Conservation (phyloP, 306 rosid species). For the Prunus kanzakura region DNA sequence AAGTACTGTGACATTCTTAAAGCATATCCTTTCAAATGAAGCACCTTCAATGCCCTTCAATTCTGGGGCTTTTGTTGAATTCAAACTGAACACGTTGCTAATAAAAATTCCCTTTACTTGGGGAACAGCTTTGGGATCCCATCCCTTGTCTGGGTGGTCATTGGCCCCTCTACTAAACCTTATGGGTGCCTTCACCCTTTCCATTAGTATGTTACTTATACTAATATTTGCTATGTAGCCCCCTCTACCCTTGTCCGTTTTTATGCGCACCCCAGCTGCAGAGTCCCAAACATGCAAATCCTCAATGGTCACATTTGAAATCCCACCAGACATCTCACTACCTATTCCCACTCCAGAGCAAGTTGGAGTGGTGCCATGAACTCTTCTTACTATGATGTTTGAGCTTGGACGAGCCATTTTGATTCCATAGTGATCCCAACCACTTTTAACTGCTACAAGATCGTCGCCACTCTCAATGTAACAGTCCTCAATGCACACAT, state of each 20-base stretch:
- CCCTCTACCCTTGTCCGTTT: slow-evolving; percentile 88
- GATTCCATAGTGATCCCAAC: slow-evolving; percentile 98
- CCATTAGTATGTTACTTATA: slow-evolving; percentile 58
- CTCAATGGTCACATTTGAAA: slow-evolving; percentile 68
- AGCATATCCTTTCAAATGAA: slow-evolving; percentile 66
- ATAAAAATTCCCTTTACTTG: slow-evolving; percentile 55
- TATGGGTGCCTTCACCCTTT: slow-evolving; percentile 81
- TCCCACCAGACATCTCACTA: slow-evolving; percentile 97
- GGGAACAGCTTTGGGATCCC: slow-evolving; percentile 92
- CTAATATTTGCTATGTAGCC: slow-evolving; percentile 67
- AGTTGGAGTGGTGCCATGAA: slow-evolving; percentile 92
- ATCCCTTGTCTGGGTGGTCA: slow-evolving; percentile 87
- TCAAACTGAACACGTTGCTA: slow-evolving; percentile 60
- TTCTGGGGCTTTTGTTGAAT: slow-evolving; percentile 72
- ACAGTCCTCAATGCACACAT: slow-evolving; percentile 87
- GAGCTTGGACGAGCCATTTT: slow-evolving; percentile 63
- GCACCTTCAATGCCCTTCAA: slow-evolving; percentile 66
- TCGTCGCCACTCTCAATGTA: slow-evolving; percentile 98
- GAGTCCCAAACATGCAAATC: slow-evolving; percentile 86
- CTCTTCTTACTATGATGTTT: slow-evolving; percentile 74
- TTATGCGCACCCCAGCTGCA: slow-evolving; percentile 79
- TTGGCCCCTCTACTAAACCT: slow-evolving; percentile 86
- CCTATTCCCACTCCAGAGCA: slow-evolving; percentile 97
- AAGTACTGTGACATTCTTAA: slow-evolving; percentile 60
- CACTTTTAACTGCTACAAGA: slow-evolving; percentile 91